A percentile compares a stretch with the other conserved stretches of the same genome.
These are phyloP conservation scores for Rickenella mellea DNA, from an alignment of 768 basidiomycete genomes.

Conservation along the genomic window DNA sequence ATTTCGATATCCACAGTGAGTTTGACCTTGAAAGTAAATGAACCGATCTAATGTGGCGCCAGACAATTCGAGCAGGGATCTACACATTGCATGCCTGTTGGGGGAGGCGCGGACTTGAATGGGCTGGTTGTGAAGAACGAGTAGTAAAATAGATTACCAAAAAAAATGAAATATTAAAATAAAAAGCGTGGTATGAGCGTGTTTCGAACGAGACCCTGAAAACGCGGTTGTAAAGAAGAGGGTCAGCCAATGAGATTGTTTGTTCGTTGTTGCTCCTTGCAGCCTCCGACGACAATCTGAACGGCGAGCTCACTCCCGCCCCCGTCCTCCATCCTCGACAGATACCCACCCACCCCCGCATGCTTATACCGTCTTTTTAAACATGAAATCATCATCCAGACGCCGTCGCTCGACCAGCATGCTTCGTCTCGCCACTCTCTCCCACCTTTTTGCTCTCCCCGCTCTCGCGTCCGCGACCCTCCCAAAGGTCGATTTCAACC, in stretches of 20 bases:
- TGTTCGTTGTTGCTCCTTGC: too few species aligned
- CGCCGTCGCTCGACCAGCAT: background rate
- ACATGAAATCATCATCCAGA: background rate
- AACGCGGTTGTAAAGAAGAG: too few species aligned
- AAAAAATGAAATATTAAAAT: too few species aligned
- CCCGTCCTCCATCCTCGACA: too few species aligned
- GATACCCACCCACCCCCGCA: too few species aligned
- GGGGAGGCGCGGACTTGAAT: conserved; percentile 29
- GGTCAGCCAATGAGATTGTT: too few species aligned
- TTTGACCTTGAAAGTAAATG: conserved; percentile 14
- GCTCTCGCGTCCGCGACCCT: conserved; percentile 26
- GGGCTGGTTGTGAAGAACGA: conserved; percentile 24
- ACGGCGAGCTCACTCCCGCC: too few species aligned
- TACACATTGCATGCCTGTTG: conserved; percentile 52
- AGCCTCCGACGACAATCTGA: too few species aligned
- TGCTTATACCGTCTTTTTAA: too few species aligned
- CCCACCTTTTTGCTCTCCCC: background rate
- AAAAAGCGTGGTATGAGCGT: too few species aligned
- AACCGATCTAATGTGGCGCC: conserved; percentile 7
- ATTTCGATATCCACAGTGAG: conserved; percentile 69
- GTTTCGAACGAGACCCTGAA: too few species aligned
- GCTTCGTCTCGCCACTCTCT: background rate
- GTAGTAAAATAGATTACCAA: too few species aligned
- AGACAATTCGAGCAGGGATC: conserved; percentile 54
- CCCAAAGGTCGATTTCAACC: conserved; percentile 57